Evolutionary conservation across 2,329 filamentous ascomycete species (phyloP).

Genomic region (Magnaporthiopsis incrustans): DNA sequence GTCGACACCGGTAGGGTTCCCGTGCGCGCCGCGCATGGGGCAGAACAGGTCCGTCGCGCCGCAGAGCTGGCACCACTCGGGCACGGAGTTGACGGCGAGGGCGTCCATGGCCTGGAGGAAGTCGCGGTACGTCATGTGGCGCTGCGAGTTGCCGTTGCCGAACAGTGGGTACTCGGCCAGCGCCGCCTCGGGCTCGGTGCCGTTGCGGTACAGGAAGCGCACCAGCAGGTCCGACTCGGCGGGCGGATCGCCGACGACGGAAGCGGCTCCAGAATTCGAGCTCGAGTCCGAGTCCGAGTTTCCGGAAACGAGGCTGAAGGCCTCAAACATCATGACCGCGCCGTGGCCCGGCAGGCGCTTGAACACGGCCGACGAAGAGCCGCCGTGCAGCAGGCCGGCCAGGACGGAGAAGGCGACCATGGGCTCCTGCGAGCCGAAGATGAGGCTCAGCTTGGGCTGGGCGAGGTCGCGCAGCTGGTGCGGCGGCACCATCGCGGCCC

Average conservation of each 20-base stretch:
- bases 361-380: conserved; percentile 45
- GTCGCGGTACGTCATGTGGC: conserved; percentile 27
- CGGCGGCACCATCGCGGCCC: not conserved
- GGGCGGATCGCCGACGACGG: conserved; percentile 15
- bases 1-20: not conserved
- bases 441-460: conserved; percentile 39
- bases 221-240: conserved; percentile 34
- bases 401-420: conserved; percentile 48
- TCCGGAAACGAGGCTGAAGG: conserved; percentile 33
- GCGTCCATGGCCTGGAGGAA: conserved; percentile 30
- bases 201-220: conserved; percentile 49
- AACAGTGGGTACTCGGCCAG: conserved; percentile 35
- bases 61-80: conserved; percentile 39
- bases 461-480: conserved; percentile 28
- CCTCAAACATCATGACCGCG: conserved; percentile 67
- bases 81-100: conserved; percentile 24
- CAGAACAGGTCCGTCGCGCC: conserved; percentile 31
- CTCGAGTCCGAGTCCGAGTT: not conserved
- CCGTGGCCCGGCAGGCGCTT: conserved; percentile 56
- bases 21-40: conserved; percentile 6
- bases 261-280: no score
- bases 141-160: conserved; percentile 23
- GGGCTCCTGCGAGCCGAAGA: conserved; percentile 47
- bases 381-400: conserved; percentile 32
- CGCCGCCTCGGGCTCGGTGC: conserved; percentile 26